phyloP scores from a whole-genome alignment of 441 rosid genomes.

The Mallotus japonicus region DNA sequence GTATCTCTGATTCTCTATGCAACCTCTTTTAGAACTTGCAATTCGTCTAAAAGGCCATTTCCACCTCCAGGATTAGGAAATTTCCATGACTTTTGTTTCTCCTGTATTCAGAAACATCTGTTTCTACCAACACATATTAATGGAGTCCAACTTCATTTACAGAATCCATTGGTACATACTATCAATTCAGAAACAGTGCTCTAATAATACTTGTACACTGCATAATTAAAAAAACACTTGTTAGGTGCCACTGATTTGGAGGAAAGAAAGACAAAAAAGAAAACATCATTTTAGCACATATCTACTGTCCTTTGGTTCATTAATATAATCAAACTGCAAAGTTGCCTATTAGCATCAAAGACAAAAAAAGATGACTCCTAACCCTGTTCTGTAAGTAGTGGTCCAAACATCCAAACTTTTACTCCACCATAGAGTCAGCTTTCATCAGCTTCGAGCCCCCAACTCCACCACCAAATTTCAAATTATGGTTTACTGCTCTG shows the following conservation, averaged over 20 bases:
- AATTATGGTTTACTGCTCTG: neutral
- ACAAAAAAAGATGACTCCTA: neutral
- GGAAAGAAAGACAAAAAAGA: neutral
- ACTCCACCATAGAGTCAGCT: conserved; percentile 7
- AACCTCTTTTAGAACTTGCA: too few species aligned
- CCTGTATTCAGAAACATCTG: too few species aligned
- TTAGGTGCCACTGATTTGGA: conserved; percentile 12
- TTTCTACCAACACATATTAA: too few species aligned
- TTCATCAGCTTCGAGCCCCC: conserved; percentile 23
- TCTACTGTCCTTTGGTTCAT: neutral
- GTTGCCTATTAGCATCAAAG: neutral
- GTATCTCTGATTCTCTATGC: too few species aligned
- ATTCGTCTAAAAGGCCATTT: too few species aligned
- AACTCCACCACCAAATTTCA: neutral
- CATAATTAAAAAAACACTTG: neutral
- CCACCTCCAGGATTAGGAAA: neutral
- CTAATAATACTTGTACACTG: too few species aligned
- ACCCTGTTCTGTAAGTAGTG: neutral
- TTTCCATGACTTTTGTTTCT: neutral
- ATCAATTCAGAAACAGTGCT: too few species aligned
- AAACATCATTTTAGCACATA: neutral
- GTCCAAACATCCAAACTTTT: conserved; percentile 2
- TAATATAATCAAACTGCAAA: neutral
- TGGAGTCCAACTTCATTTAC: too few species aligned
- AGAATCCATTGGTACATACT: too few species aligned